Evolutionary conservation across 2,329 filamentous ascomycete species (phyloP), one percentile per base, ranked within the genome.

Genomic region (Aphanocladium album): DNA sequence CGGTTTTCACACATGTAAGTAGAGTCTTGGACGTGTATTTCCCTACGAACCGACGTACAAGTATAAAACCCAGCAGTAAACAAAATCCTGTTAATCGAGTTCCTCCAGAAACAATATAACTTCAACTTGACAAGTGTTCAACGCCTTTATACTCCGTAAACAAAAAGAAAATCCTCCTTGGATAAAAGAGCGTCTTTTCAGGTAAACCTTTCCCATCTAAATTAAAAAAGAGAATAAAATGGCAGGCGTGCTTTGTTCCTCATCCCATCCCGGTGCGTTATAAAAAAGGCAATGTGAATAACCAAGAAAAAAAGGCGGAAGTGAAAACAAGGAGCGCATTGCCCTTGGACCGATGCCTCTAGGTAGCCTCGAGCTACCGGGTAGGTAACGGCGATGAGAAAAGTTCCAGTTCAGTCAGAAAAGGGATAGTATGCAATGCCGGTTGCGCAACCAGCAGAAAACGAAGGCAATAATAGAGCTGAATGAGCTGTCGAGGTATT

Each of bases 221-320:
- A 41, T 50, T 57, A 50, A 50, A 57, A 57, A 50, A 49, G 46
- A 17, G 30, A 57, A 50, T 49, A 57, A 39, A 50, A 41, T 17
- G 33, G 35, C 46, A 41, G 21, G 35, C 45, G 35, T 50, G 45
- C 33, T 14, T 43, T 43, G n/a, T 17, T 43, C 39, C 39, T 41
- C 45, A 41, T 41, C 45, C 46, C 45, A 57, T 50, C 33, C 43
- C 35, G 17, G 21, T 11, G n/a, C 30, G 45, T 30, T 39, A 16
- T 27, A 17, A 43, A 43, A 55, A 51, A 33, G 4, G 21, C 21
- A 23, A 46, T 6, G 33, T 35, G 33, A 6, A 35, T 35, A 35
- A 12, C 6, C 33, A 35, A 12, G 21, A 41, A 53, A 19, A 45
- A 50, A 30, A 9, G 47, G 30, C 23, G 30, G 25, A 33, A n/a